Base-by-base conservation (phyloP, 495 filamentous ascomycete species). In the Recurvomyces mirabilis region DNA sequence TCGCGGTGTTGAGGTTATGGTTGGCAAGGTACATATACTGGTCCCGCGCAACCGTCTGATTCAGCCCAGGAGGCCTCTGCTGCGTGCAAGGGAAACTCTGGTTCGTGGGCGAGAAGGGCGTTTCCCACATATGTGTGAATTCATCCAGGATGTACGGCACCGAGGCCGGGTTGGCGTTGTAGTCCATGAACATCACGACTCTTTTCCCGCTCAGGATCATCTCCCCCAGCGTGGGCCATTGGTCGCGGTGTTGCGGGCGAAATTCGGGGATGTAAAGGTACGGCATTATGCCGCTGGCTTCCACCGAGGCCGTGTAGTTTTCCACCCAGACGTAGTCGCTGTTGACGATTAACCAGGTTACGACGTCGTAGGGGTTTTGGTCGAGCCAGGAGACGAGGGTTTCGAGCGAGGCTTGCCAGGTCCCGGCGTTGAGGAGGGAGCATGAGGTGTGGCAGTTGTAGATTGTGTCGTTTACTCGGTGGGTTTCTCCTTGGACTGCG, bases 331-430 rank as follows among this genome's bases (percentile, higher is more conserved):
- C 68, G 40, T 66, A 79, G 65, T 91, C 85, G 47, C 71, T 77
- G 61, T 96, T 96, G 13, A 81, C 85, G 35, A 96, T 73, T 6
- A 96, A 66, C 40, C 94, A 75, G 4, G 87, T 94, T n/a, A 96
- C 75, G 4, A 94, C 81, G 50, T 96, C 87, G 60, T 85, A 91
- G 0, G 85, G 87, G 53, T 96, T 77, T 1, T 60, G 56, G 5
- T 65, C 64, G 14, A 96, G 74, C 89, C 89, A 96, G 34, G 62
- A 53, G 38, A 68, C 68, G 18, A 96, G 81, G 7, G 63, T 67
- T 1, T 62, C 66, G 26, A 96, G 75, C 64, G 87, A 91, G 23
- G 71, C 68, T 41, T 83, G 74, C 18, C 91, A 74, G 10, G 82
- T 74, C 0, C 89, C 89, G 4, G 76, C 79, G 54, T 94, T 75